Evolutionary conservation across 139 green algal genomes (phyloP), one percentile per base, ranked within the genome.

Genomic region (Coelastrella sp.): DNA sequence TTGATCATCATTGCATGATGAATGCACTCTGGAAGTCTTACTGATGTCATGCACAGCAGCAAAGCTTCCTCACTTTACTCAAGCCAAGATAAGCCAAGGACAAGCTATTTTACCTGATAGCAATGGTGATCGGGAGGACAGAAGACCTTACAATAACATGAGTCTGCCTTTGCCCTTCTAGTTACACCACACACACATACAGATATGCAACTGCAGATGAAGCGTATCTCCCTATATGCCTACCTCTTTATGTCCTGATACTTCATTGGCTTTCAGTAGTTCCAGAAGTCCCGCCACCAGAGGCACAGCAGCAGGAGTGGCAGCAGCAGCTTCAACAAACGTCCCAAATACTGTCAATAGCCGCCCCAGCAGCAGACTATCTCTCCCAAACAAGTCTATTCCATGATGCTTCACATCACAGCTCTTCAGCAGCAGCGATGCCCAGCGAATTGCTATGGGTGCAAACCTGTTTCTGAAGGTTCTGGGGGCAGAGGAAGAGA

Each of bases 361-460:
- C 32, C 92, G 88, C 2, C 94, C 95, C 53, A 98, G 90, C 63
- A 98, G 41, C 53, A 94, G 66, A 66, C 85, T 60, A 68, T 97
- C 60, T 3, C 60, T 40, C 2, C 83, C 64, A 98, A 91, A 86
- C 71, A 97, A 83, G 88, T 98, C 94, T 32, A 97, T 88, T 21
- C 95, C 95, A n/a, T 98, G 95, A 40, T 71, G 72, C 48, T 27
- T n/a, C 25, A 73, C 85, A 72, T 78, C 50, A 32, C 87, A 59
- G 35, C 86, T 76, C 59, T 87, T 37, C 30, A 97, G 90, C 72
- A 97, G 86, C 9, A 79, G 87, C 0, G 89, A 78, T 0, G 92
- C 85, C 94, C 94, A 97, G 30, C 91, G 86, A 48, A 95, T 77
- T 9, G 91, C 92, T 19, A 96, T 87, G 13, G 79, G 81, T 2